phyloP scores from a whole-genome alignment of 495 filamentous ascomycete species.

The Cryomyces minteri region DNA sequence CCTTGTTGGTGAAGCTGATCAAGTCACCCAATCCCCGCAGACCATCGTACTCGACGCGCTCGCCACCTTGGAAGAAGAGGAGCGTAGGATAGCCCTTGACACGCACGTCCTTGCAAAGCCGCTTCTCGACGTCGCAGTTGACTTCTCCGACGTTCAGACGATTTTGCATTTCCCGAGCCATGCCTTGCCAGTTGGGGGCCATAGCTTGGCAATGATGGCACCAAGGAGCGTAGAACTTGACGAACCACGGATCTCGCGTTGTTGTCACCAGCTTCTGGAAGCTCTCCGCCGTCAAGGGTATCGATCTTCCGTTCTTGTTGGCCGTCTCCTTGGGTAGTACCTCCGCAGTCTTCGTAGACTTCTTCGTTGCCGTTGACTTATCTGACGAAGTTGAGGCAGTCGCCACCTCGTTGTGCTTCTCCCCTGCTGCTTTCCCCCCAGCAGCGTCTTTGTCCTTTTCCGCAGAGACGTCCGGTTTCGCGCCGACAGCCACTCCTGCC shows the following conservation, averaged over 20 bases:
- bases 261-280: constrained; percentile 77
- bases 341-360: constrained; percentile 5
- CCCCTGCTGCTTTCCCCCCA: constrained; percentile 24
- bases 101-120: constrained; percentile 76
- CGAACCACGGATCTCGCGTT: constrained; percentile 85
- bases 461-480: constrained; percentile 26
- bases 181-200: constrained; percentile 74
- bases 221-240: constrained; percentile 98
- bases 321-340: constrained; percentile 27
- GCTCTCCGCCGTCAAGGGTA: constrained; percentile 59
- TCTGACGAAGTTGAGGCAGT: constrained; percentile 15
- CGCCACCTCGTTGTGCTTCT: constrained; percentile 23
- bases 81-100: constrained; percentile 73
- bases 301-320: constrained; percentile 57
- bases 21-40: constrained; percentile 86
- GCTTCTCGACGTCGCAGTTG: constrained; percentile 70
- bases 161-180: constrained; percentile 77
- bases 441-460: constrained; percentile 31
- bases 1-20: constrained; percentile 69
- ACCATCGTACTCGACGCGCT: constrained; percentile 83
- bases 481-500: constrained; percentile 25
- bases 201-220: constrained; percentile 88
- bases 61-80: constrained; percentile 81
- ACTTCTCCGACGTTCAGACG: constrained; percentile 87
- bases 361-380: constrained; percentile 12